These are phyloP conservation scores for Bifiguratus adelaidae DNA, from an alignment of 192 early-diverging fungal species.

Conservation along the genomic window DNA sequence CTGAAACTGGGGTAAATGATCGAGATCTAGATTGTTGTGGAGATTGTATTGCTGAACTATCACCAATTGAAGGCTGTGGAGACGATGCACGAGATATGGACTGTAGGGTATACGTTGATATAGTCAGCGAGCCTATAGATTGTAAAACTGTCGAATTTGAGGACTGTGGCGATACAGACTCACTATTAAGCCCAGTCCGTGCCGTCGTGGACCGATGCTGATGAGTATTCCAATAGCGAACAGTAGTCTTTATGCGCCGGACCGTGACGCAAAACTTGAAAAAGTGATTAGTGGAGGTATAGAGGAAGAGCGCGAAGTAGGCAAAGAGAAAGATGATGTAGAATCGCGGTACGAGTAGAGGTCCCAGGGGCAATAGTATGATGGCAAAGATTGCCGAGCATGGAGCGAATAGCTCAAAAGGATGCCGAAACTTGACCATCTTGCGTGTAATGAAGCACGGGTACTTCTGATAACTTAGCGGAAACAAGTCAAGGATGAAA, in stretches of 20 bases:
- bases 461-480: too few species aligned
- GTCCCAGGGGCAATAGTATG: slow-evolving; percentile 24
- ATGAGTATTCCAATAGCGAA: slow-evolving; percentile 20
- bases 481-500: too few species aligned
- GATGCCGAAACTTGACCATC: too few species aligned
- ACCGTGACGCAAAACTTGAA: slow-evolving; percentile 33
- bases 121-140: too few species aligned
- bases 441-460: too few species aligned
- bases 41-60: too few species aligned
- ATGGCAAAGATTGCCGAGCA: slow-evolving; percentile 21
- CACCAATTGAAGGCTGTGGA: background rate
- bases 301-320: slow-evolving; percentile 32
- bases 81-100: background rate
- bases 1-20: background rate
- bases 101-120: background rate
- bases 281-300: slow-evolving; percentile 30
- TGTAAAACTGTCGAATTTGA: too few species aligned
- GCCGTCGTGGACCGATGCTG: slow-evolving; percentile 2
- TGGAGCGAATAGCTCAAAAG: slow-evolving; percentile 34
- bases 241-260: slow-evolving; percentile 20
- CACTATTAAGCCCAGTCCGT: background rate
- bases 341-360: slow-evolving; percentile 24
- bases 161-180: background rate
- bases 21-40: slow-evolving; percentile 2
- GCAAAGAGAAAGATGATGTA: slow-evolving; percentile 28